Percentiles rank a stretch among this genome's conserved stretches.
These are phyloP conservation scores for Acorus gramineus DNA, from an alignment of 106 monocot species.

Conservation along the genomic window DNA sequence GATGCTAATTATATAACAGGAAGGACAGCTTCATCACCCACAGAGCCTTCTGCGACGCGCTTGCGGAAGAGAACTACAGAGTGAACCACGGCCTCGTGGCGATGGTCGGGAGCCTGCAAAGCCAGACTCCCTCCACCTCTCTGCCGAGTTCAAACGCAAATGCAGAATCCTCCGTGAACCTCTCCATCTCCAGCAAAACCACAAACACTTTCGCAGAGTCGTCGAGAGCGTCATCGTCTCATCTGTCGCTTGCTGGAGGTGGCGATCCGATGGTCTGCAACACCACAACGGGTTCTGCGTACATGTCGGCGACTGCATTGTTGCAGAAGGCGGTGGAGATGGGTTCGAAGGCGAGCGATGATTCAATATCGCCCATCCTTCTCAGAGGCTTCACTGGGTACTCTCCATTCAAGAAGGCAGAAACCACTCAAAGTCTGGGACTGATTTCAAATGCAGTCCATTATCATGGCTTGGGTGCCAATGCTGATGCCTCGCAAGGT, in stretches of 20 bases:
- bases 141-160: no score
- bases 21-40: no score
- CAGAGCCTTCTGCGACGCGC: no score
- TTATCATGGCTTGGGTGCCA: no score
- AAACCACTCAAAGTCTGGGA: constrained; percentile 3
- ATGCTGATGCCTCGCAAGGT: no score
- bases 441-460: neutral
- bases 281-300: neutral
- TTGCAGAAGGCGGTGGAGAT: constrained; percentile 12
- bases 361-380: neutral
- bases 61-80: neutral
- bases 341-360: constrained; percentile 1
- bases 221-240: no score
- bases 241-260: no score
- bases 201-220: no score
- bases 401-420: constrained; percentile 1
- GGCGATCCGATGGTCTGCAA: neutral
- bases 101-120: constrained; percentile 31
- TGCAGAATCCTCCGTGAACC: no score
- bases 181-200: no score
- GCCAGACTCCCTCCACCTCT: constrained; percentile 6
- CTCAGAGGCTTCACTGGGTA: constrained; percentile 1
- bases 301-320: constrained; percentile 15
- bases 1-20: no score
- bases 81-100: constrained; percentile 19